phyloP scores from a whole-genome alignment of 2,329 filamentous ascomycete species.

The Tolypocladium ophioglossoides region DNA sequence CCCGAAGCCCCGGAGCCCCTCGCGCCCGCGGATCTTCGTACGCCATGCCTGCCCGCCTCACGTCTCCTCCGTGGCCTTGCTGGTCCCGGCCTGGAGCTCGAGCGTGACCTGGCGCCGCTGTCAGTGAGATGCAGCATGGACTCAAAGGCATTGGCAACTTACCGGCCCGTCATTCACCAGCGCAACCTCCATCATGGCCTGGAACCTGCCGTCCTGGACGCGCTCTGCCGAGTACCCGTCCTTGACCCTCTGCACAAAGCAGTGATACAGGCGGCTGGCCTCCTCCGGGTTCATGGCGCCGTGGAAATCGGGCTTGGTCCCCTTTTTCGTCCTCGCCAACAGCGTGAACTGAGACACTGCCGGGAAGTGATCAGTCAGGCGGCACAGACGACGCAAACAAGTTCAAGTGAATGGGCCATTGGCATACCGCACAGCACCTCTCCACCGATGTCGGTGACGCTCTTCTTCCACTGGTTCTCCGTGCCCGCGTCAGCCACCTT shows the following conservation, averaged over 20 bases:
- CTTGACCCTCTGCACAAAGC: slow-evolving; percentile 70
- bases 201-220: slow-evolving; percentile 93
- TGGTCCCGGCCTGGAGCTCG: slow-evolving; percentile 8
- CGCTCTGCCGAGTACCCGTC: slow-evolving; percentile 59
- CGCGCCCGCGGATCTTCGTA: neutral
- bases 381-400: neutral
- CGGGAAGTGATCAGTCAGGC: neutral
- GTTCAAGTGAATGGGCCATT: neutral
- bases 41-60: neutral
- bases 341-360: slow-evolving; percentile 95
- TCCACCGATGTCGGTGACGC: slow-evolving; percentile 76
- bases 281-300: slow-evolving; percentile 70
- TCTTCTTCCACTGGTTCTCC: slow-evolving; percentile 69
- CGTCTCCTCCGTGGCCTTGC: slow-evolving; percentile 1
- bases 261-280: slow-evolving; percentile 71
- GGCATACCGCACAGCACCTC: slow-evolving; percentile 82
- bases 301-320: slow-evolving; percentile 91
- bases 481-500: slow-evolving; percentile 2
- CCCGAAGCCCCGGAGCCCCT: neutral
- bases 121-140: neutral
- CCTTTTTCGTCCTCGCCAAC: slow-evolving; percentile 87
- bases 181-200: slow-evolving; percentile 97
- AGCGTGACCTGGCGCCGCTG: slow-evolving; percentile 10
- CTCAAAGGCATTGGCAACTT: slow-evolving; percentile 10
- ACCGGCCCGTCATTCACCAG: slow-evolving; percentile 78